Conservation (phyloP, 2,329 filamentous ascomycete genomes). For the Colletotrichum sp. region DNA sequence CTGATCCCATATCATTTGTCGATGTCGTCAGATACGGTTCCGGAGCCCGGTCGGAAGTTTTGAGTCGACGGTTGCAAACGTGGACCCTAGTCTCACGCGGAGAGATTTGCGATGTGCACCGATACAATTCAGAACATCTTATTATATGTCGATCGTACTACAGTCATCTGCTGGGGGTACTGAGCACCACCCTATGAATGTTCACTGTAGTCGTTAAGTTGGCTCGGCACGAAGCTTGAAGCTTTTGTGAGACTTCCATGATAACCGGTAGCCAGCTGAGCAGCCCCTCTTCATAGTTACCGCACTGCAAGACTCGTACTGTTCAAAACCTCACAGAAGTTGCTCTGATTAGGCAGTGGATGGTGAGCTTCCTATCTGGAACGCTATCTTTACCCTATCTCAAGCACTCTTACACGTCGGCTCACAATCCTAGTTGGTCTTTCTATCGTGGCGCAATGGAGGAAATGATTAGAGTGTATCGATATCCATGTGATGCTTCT, state of each 20-base stretch:
- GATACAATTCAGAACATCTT: neutral
- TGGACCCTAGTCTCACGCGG: neutral
- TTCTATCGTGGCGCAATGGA: neutral
- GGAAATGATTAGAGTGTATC: neutral
- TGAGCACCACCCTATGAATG: neutral
- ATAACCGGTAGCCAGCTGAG: fast-evolving
- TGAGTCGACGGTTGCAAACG: neutral
- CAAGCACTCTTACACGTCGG: neutral
- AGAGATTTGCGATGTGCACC: neutral
- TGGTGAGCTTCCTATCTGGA: neutral
- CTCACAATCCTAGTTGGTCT: neutral
- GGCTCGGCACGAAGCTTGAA: neutral
- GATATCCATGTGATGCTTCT: neutral
- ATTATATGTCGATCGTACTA: neutral
- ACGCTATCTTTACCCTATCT: neutral
- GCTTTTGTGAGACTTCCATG: neutral
- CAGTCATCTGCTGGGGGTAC: neutral
- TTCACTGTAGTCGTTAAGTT: neutral
- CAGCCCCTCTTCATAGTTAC: neutral
- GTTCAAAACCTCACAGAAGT: neutral
- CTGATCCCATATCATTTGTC: neutral
- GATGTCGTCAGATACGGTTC: neutral
- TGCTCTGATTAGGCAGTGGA: neutral
- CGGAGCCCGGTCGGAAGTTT: neutral
- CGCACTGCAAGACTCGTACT: neutral